Percentiles rank a stretch among this genome's conserved stretches.
Conservation (phyloP, 208 protist genomes). For the Entamoeba moshkovskii region DNA sequence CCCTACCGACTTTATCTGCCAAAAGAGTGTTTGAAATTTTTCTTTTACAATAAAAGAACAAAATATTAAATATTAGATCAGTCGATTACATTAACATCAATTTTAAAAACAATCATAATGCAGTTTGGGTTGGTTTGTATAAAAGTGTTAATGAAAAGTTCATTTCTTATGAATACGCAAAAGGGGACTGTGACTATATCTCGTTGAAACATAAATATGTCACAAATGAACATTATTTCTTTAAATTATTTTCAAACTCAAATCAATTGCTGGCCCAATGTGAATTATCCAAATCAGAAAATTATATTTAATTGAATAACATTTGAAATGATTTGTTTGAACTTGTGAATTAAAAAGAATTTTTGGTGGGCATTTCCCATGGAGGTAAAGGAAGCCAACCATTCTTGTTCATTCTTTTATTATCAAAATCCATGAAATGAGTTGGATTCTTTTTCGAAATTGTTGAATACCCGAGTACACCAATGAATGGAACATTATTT, state of each 20-base stretch:
- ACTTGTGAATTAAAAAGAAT: too few species aligned
- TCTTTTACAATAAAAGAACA: background rate
- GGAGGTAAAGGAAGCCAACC: too few species aligned
- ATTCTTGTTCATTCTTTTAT: too few species aligned
- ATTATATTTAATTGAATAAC: too few species aligned
- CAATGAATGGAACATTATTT: too few species aligned
- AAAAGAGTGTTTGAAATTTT: background rate
- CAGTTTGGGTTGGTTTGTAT: background rate
- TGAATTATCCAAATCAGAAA: background rate
- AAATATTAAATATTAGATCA: background rate
- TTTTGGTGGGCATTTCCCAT: too few species aligned
- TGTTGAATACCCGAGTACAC: too few species aligned
- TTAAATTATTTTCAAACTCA: background rate
- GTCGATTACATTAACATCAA: background rate
- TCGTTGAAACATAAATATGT: background rate
- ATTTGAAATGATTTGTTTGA: too few species aligned
- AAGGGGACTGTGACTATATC: background rate
- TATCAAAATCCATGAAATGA: too few species aligned
- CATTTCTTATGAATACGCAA: background rate
- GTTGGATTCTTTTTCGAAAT: too few species aligned
- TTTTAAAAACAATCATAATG: background rate
- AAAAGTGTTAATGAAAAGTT: background rate
- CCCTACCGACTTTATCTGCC: background rate
- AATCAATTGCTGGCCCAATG: background rate
- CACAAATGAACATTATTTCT: background rate